Percentiles rank a stretch among this genome's conserved stretches.
Conservation (phyloP, 345 rosid species). For the Eucalyptus tenuipes region DNA sequence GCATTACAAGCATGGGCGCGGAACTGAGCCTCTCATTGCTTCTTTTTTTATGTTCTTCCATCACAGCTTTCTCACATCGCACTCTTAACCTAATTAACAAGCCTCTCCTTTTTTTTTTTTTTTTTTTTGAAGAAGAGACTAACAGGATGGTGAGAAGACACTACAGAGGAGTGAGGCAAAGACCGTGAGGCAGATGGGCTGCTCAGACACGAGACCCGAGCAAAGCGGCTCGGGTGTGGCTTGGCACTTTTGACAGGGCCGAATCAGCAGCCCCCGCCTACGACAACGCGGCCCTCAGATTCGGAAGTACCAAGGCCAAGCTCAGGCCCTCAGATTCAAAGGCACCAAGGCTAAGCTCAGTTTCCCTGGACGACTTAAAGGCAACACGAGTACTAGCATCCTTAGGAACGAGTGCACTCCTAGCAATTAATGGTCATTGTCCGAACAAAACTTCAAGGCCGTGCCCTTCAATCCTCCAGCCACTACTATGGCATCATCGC, state of each 20-base stretch:
- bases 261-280: slow-evolving; percentile 83
- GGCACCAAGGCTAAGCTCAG: slow-evolving; percentile 84
- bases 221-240: slow-evolving; percentile 75
- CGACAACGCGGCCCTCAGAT: slow-evolving; percentile 64
- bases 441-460: not conserved
- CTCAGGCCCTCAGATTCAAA: not conserved
- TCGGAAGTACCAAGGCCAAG: slow-evolving; percentile 9
- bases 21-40: not conserved
- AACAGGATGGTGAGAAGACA: slow-evolving; percentile 33
- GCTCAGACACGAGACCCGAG: slow-evolving; percentile 79
- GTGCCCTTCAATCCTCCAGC: not conserved
- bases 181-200: slow-evolving; percentile 97
- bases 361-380: slow-evolving; percentile 70
- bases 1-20: not conserved
- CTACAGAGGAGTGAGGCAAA: slow-evolving; percentile 83
- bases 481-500: slow-evolving; percentile 2
- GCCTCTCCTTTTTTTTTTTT: not conserved
- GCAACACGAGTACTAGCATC: not conserved
- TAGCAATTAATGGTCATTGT: not conserved
- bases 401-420: not conserved
- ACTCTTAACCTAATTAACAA: not conserved
- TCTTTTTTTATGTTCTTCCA: not conserved
- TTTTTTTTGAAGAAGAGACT: slow-evolving; percentile 17
- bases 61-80: not conserved
- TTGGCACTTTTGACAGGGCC: slow-evolving; percentile 73